Conservation (phyloP, 2,329 filamentous ascomycete species). For the Fusarium dlaminii region DNA sequence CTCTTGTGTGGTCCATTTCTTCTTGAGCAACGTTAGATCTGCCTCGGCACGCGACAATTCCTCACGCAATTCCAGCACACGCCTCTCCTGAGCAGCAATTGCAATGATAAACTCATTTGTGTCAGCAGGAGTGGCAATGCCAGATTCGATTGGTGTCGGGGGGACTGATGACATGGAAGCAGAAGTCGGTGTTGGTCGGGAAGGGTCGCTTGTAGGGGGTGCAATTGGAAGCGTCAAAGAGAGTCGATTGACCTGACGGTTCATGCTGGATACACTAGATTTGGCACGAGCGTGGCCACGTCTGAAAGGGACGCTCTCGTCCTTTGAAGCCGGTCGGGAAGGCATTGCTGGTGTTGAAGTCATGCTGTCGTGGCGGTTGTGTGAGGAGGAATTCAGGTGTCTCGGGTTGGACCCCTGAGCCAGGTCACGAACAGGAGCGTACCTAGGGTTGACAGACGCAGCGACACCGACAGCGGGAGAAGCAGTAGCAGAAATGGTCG, state of each 20-base stretch:
- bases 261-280: constrained; percentile 57
- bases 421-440: constrained; percentile 23
- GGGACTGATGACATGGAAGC: constrained; percentile 54
- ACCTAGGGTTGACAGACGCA: constrained; percentile 16
- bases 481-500: constrained; percentile 10
- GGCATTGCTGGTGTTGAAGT: constrained; percentile 44
- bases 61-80: constrained; percentile 89
- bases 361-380: constrained; percentile 28
- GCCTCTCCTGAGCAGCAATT: constrained; percentile 90
- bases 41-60: constrained; percentile 85
- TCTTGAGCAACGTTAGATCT: constrained; percentile 81
- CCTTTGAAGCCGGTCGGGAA: constrained; percentile 50
- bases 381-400: constrained; percentile 20
- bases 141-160: constrained; percentile 60
- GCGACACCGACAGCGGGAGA: constrained; percentile 10
- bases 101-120: constrained; percentile 81
- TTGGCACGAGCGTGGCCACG: constrained; percentile 60
- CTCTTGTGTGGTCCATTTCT: constrained; percentile 83
- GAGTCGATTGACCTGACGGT: constrained; percentile 64
- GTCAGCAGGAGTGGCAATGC: constrained; percentile 59
- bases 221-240: constrained; percentile 71
- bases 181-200: constrained; percentile 61
- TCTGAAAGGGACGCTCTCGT: constrained; percentile 51
- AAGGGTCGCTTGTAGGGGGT: constrained; percentile 60
- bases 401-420: constrained; percentile 19